phyloP scores from a whole-genome alignment of 495 filamentous ascomycete genomes.

The Rusavskia elegans region DNA sequence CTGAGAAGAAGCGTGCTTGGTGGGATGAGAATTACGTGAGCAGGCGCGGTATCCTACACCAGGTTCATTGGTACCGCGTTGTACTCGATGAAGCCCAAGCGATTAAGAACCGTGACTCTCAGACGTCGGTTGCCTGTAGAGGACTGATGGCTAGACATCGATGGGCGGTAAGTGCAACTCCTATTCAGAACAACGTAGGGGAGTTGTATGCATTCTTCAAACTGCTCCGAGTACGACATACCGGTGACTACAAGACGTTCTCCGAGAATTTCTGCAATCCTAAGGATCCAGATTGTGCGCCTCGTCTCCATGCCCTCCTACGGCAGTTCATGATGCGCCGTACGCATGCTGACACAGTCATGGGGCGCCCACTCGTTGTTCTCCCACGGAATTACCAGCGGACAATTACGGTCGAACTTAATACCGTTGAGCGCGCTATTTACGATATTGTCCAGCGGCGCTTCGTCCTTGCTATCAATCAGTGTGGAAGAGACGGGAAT shows the following conservation, averaged over 20 bases:
- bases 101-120: conserved; percentile 41
- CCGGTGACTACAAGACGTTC: conserved; percentile 27
- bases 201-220: conserved; percentile 47
- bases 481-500: not conserved
- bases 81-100: conserved; percentile 45
- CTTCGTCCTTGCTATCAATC: conserved; percentile 25
- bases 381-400: conserved; percentile 28
- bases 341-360: conserved; percentile 33
- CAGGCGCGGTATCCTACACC: conserved; percentile 29
- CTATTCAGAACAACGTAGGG: conserved; percentile 31
- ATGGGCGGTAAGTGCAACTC: conserved; percentile 50
- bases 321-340: conserved; percentile 34
- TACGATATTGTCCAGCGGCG: conserved; percentile 27
- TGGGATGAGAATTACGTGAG: conserved; percentile 20
- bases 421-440: conserved; percentile 28
- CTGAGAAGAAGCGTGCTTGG: conserved; percentile 19
- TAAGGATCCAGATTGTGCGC: conserved; percentile 15
- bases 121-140: conserved; percentile 36
- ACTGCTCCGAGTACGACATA: conserved; percentile 35
- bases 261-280: conserved; percentile 29
- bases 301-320: conserved; percentile 25
- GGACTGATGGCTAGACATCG: conserved; percentile 33
- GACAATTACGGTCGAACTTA: conserved; percentile 26
- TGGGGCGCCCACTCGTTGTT: conserved; percentile 37
- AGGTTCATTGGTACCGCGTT: conserved; percentile 34